Evolutionary conservation across 176 grass and related monocot genomes (phyloP).

Genomic region (Ananas comosus): DNA sequence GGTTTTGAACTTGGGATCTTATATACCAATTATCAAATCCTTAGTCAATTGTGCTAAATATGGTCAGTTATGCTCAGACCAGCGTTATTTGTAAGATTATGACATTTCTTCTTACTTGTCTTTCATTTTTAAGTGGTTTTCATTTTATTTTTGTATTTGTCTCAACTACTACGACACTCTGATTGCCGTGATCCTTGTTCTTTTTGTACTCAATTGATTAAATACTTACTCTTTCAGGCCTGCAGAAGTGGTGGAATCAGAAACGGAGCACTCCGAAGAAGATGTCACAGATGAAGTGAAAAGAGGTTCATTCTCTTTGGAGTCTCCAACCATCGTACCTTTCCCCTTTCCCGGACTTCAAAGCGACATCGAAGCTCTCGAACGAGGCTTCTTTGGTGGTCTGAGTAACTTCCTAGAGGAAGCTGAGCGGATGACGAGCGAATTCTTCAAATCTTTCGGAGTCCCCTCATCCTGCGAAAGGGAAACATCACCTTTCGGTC

Average conservation of each 20-base stretch:
- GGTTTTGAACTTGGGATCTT: too few species aligned
- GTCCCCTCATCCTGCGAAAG: slow-evolving; percentile 4
- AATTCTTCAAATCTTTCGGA: slow-evolving; percentile 47
- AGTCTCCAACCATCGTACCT: slow-evolving; percentile 25
- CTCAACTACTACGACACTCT: too few species aligned
- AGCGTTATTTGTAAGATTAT: too few species aligned
- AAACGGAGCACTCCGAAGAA: slow-evolving; percentile 75
- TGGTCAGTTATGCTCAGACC: too few species aligned
- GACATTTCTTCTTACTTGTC: too few species aligned
- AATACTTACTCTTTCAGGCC: slow-evolving; percentile 36
- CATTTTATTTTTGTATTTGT: too few species aligned
- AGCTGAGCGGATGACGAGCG: slow-evolving; percentile 44
- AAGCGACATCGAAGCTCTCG: slow-evolving; percentile 60
- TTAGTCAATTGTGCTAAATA: too few species aligned
- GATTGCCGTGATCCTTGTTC: neutral
- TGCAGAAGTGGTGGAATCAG: slow-evolving; percentile 60
- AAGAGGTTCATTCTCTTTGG: slow-evolving; percentile 21
- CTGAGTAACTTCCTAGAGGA: slow-evolving; percentile 33
- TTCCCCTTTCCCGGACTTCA: slow-evolving; percentile 60
- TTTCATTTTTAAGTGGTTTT: too few species aligned
- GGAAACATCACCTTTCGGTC: slow-evolving; percentile 17
- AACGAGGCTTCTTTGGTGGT: slow-evolving; percentile 37
- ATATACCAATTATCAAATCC: too few species aligned
- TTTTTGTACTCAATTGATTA: neutral
- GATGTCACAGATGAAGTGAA: slow-evolving; percentile 56